A percentile compares a stretch with the other conserved stretches of the same genome.
Conservation (phyloP, 116 monocot genomes). For the Cymodocea nodosa region DNA sequence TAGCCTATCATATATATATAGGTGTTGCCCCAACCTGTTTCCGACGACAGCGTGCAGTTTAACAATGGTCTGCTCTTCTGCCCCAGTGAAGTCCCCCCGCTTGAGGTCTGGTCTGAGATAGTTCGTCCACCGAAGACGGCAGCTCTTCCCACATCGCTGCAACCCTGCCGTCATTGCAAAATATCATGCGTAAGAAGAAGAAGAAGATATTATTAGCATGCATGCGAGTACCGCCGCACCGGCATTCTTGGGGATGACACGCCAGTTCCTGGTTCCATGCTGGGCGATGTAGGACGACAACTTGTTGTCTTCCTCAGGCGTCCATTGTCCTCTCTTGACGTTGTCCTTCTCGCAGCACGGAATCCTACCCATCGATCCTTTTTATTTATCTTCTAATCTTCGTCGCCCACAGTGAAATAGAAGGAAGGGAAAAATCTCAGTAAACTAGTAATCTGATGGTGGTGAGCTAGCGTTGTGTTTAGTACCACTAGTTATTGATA, state of each 20-base stretch:
- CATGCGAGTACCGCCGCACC: conserved; percentile 22
- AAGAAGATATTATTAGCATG: too few species aligned
- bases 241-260: conserved; percentile 91
- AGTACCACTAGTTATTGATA: too few species aligned
- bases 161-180: conserved; percentile 5
- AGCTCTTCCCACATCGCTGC: conserved; percentile 12
- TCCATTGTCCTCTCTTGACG: conserved; percentile 96
- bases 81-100: conserved; percentile 7
- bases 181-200: background rate
- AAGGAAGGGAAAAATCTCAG: background rate
- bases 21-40: conserved; percentile 1
- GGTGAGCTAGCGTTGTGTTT: too few species aligned
- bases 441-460: too few species aligned
- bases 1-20: too few species aligned
- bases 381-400: background rate
- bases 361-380: conserved; percentile 61
- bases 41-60: conserved; percentile 9
- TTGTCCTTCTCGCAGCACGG: conserved; percentile 96
- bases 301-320: conserved; percentile 92
- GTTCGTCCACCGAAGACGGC: conserved; percentile 12
- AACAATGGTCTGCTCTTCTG: conserved; percentile 11
- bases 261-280: conserved; percentile 92
- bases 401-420: background rate
- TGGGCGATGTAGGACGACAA: conserved; percentile 90
- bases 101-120: conserved; percentile 13